These are phyloP conservation scores for Auxenochlorella pyrenoidosa DNA, from an alignment of 139 green algal genomes.

Conservation along the genomic window DNA sequence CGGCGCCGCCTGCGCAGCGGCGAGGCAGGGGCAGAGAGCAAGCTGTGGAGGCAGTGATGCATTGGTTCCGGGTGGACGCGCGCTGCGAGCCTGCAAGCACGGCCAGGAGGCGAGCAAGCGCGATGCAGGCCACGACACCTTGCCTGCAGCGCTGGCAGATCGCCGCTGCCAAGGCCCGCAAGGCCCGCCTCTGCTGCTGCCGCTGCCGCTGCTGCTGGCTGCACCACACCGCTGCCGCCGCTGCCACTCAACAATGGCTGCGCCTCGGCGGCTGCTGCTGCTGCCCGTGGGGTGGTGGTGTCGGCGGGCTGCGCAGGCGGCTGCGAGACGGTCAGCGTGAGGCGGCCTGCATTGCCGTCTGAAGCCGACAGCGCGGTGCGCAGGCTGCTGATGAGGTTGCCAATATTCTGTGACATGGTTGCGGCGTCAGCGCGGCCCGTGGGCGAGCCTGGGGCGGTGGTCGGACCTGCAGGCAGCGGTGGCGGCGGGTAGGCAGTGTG, in stretches of 20 bases:
- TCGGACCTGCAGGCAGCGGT: too few species aligned
- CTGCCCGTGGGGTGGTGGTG: neutral
- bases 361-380: neutral
- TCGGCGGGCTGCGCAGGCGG: neutral
- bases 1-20: neutral
- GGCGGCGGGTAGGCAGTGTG: too few species aligned
- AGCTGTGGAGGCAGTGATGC: neutral
- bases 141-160: too few species aligned
- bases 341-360: neutral
- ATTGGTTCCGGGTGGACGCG: neutral
- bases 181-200: neutral
- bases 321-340: neutral
- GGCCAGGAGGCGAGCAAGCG: neutral
- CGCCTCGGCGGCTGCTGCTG: neutral
- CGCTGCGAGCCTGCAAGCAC: neutral
- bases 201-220: neutral
- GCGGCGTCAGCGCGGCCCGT: neutral
- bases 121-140: too few species aligned
- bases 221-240: neutral
- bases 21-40: neutral
- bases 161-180: too few species aligned
- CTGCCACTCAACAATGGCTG: neutral
- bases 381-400: neutral
- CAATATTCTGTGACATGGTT: neutral
- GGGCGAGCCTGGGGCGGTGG: too few species aligned